These are phyloP conservation scores for Eimeria maxima DNA, from an alignment of 169 alveolate species.

Conservation along the genomic window DNA sequence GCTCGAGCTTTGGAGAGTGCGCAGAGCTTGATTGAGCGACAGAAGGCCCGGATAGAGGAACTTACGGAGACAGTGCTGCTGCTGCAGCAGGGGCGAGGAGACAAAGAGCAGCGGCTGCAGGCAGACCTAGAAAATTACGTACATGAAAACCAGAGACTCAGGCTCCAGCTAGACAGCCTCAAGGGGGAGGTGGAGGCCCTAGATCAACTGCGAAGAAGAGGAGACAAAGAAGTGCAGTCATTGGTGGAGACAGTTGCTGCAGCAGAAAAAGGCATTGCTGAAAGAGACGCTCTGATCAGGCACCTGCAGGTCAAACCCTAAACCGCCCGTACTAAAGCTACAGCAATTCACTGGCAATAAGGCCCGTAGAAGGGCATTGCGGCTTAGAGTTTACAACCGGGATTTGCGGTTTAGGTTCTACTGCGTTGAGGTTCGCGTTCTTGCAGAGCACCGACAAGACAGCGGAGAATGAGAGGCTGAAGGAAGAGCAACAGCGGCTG, in stretches of 20 bases:
- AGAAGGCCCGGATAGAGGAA: neutral
- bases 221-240: neutral
- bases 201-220: neutral
- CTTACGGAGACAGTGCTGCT: slow-evolving; percentile 12
- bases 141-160: slow-evolving; percentile 1
- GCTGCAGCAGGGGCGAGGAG: neutral
- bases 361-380: neutral
- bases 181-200: neutral
- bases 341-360: neutral
- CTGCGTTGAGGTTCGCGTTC: neutral
- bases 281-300: slow-evolving; percentile 11
- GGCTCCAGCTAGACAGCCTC: neutral
- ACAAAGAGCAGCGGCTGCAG: neutral
- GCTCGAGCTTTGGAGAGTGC: slow-evolving; percentile 39
- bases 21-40: slow-evolving; percentile 1
- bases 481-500: slow-evolving; percentile 47
- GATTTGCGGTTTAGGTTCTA: neutral
- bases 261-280: slow-evolving; percentile 48
- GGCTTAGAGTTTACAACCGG: neutral
- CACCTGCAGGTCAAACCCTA: slow-evolving; percentile 23
- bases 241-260: slow-evolving; percentile 32
- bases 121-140: neutral
- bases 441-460: slow-evolving; percentile 19
- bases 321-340: neutral
- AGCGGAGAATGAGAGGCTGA: slow-evolving; percentile 9